Evolutionary conservation across 257 asterid genomes (phyloP).

Genomic region (Apocynum venetum): DNA sequence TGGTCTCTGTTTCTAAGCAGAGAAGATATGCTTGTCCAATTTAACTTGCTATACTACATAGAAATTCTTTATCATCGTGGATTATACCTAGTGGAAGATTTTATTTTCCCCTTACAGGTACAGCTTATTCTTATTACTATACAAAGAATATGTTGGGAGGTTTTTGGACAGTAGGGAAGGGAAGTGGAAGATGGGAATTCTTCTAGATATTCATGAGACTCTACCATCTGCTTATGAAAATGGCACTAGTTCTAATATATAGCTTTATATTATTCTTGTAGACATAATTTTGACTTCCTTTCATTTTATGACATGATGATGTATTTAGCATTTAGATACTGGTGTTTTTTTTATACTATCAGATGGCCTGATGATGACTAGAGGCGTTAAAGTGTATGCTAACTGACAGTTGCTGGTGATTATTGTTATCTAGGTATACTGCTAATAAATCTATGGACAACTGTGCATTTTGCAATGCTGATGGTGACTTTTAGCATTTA

Average conservation of each 20-base stretch:
- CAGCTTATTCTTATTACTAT: background rate
- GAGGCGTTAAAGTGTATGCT: background rate
- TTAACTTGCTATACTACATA: background rate
- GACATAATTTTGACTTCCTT: background rate
- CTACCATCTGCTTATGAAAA: background rate
- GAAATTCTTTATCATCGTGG: background rate
- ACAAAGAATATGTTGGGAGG: background rate
- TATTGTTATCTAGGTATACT: conserved; percentile 50
- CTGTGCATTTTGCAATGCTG: conserved; percentile 94
- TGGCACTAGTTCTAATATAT: background rate
- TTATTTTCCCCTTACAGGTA: background rate
- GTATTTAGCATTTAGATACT: background rate
- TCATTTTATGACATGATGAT: background rate
- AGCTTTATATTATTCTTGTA: background rate
- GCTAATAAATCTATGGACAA: conserved; percentile 91
- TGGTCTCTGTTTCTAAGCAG: background rate
- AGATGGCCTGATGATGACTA: background rate
- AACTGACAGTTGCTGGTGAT: conserved; percentile 5
- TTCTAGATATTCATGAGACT: background rate
- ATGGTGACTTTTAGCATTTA: conserved; percentile 59
- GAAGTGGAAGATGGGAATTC: background rate
- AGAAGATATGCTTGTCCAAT: background rate
- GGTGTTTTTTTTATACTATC: background rate
- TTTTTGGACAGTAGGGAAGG: background rate
- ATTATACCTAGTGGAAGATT: background rate